A percentile compares a stretch with the other conserved stretches of the same genome.
These are phyloP conservation scores for Chlamydomonas applanata DNA, from an alignment of 139 green algal species.

Conservation along the genomic window DNA sequence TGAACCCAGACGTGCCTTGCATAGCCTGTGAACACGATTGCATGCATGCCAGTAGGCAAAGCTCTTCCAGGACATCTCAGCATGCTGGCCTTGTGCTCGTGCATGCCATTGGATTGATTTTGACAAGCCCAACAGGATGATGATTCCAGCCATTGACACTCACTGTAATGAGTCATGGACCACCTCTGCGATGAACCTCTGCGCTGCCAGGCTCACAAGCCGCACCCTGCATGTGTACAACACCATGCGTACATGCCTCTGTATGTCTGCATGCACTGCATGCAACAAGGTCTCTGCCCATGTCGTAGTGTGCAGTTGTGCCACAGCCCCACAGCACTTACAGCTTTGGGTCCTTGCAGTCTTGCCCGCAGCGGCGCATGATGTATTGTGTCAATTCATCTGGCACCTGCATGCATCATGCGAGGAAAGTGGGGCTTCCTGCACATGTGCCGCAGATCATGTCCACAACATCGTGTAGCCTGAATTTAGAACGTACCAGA, in stretches of 20 bases:
- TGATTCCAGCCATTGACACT: no score
- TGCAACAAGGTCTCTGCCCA: no score
- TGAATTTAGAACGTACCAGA: neutral
- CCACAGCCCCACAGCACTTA: constrained; percentile 9
- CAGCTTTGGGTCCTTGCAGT: constrained; percentile 21
- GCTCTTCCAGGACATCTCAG: neutral
- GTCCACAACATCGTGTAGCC: no score
- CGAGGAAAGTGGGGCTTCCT: no score
- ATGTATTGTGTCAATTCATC: constrained; percentile 29
- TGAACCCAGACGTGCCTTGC: constrained; percentile 17
- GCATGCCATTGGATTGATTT: no score
- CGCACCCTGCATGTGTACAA: constrained; percentile 9
- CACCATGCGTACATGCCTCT: no score
- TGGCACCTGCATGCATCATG: constrained; percentile 19
- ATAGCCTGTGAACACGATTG: constrained; percentile 16
- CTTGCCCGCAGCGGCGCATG: constrained; percentile 23
- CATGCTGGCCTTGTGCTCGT: neutral
- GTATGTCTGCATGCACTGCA: no score
- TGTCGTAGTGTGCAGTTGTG: no score
- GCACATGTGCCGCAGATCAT: no score
- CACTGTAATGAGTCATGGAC: constrained; percentile 29
- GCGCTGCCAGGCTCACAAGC: constrained; percentile 22
- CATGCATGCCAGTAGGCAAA: neutral
- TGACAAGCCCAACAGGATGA: no score
- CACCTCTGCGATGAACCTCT: constrained; percentile 28